Evolutionary conservation across 2,329 filamentous ascomycete genomes (phyloP).

Genomic region (Clarireedia hainanense): DNA sequence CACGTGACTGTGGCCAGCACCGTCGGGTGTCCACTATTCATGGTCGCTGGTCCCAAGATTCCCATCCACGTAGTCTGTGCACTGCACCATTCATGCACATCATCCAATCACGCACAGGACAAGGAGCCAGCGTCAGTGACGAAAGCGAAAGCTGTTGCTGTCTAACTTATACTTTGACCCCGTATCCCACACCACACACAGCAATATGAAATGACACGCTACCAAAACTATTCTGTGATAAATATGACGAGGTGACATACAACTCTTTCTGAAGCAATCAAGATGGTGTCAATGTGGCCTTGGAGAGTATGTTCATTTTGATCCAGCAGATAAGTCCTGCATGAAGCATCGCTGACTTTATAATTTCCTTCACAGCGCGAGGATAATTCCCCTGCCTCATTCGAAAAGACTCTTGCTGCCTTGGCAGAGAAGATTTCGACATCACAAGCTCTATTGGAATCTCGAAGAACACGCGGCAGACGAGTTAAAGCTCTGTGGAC

Average conservation of each 20-base stretch:
- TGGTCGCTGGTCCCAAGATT: neutral
- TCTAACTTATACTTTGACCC: neutral
- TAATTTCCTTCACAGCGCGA: conserved; percentile 48
- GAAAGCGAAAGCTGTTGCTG: neutral
- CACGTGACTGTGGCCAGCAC: too few relatives aligned
- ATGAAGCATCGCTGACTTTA: neutral
- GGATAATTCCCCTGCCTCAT: conserved; percentile 77
- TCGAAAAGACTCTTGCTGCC: conserved; percentile 81
- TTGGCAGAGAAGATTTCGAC: conserved; percentile 77
- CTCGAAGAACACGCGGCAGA: conserved; percentile 61
- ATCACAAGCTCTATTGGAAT: conserved; percentile 66
- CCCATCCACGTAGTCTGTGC: neutral
- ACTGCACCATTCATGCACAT: neutral
- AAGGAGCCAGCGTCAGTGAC: neutral
- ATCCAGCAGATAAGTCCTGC: conserved; percentile 13
- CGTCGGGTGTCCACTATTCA: too few relatives aligned
- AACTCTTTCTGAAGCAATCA: conserved; percentile 12
- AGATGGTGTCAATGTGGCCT: conserved; percentile 80
- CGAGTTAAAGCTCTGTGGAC: conserved; percentile 81
- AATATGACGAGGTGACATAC: conserved; percentile 16
- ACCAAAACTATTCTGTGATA: neutral
- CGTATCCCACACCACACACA: neutral
- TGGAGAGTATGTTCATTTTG: conserved; percentile 54
- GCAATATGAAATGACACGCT: neutral
- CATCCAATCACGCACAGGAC: neutral